phyloP scores from a whole-genome alignment of 2,329 filamentous ascomycete genomes.

The Xylariaceae sp. region DNA sequence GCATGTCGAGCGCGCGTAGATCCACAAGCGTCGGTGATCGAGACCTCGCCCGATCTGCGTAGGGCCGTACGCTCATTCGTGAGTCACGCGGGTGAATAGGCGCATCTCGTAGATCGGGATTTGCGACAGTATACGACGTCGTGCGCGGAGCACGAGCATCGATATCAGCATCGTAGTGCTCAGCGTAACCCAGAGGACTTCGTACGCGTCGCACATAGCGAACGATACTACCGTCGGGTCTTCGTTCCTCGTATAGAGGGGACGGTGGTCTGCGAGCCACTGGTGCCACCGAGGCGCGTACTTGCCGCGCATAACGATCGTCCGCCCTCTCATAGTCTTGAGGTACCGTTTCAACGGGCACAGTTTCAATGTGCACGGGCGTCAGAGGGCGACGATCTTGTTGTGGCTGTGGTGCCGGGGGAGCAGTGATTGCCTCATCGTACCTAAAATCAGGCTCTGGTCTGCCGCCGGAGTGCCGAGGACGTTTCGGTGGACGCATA shows the following conservation, averaged over 20 bases:
- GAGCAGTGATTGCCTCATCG: constrained; percentile 42
- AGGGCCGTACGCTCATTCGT: constrained; percentile 46
- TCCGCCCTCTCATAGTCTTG: constrained; percentile 34
- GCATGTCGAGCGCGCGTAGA: constrained; percentile 44
- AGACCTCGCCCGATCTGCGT: constrained; percentile 44
- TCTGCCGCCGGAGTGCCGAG: constrained; percentile 41
- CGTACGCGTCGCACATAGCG: constrained; percentile 36
- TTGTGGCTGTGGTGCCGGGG: constrained; percentile 35
- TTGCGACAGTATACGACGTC: constrained; percentile 39
- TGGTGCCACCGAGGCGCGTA: constrained; percentile 30
- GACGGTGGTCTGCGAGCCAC: constrained; percentile 26
- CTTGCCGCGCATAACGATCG: constrained; percentile 27
- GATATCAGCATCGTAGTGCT: constrained; percentile 34
- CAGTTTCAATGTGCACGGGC: constrained; percentile 23
- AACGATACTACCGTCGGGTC: constrained; percentile 29
- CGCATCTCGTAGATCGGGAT: constrained; percentile 39
- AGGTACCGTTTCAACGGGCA: constrained; percentile 21
- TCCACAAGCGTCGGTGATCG: constrained; percentile 44
- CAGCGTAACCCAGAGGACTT: constrained; percentile 35
- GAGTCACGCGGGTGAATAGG: constrained; percentile 42
- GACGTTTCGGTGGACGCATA: constrained; percentile 52
- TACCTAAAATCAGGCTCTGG: constrained; percentile 39
- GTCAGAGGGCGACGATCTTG: constrained; percentile 30
- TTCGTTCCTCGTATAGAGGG: constrained; percentile 30
- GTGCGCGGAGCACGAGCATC: constrained; percentile 38